Evolutionary conservation across 2,329 filamentous ascomycete genomes (phyloP), one percentile per base, ranked within the genome.

Genomic region (Calonectria pteridis): DNA sequence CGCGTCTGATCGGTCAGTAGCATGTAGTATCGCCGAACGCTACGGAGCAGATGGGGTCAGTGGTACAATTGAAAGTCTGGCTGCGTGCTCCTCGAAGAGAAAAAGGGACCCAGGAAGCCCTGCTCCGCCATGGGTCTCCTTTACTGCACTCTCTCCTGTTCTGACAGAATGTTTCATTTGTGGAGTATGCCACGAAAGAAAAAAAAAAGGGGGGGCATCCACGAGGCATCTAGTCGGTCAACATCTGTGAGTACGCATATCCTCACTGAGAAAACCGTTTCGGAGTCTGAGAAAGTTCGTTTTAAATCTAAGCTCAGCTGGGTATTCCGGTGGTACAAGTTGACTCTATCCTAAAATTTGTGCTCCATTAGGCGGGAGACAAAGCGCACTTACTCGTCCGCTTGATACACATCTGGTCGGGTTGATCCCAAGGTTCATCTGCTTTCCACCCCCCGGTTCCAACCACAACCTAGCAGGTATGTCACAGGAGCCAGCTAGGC

Each of bases 131-230:
- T 71, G 72, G 72, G 49, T 71, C 53, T 72, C 68, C 75, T 68
- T 73, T 68, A 50, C 67, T 67, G 28, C 58, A n/a, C 35, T 66
- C 51, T 73, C 71, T 59, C 59, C 29, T 67, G 35, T 72, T 72
- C 71, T 72, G 55, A 26, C 68, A 69, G 51, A 69, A 55, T 77
- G 77, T 76, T 77, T 77, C 77, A 77, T 75, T 64, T 73, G 71
- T 75, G 71, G 74, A 58, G 69, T 53, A 68, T 33, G 14, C 62
- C 64, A 64, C 63, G 51, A 74, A 71, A 77, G 69, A 67, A 51
- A 73, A 69, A 77, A 71, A 69, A 35, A 11, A 11, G 33, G 33
- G 58, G 73, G 49, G 55, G 53, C 33, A 71, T 69, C 69, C 59
- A 46, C 37, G 49, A 62, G 35, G 73, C 71, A 40, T 62, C 58